phyloP scores from a whole-genome alignment of 345 rosid genomes.

The Limnanthes douglasii region DNA sequence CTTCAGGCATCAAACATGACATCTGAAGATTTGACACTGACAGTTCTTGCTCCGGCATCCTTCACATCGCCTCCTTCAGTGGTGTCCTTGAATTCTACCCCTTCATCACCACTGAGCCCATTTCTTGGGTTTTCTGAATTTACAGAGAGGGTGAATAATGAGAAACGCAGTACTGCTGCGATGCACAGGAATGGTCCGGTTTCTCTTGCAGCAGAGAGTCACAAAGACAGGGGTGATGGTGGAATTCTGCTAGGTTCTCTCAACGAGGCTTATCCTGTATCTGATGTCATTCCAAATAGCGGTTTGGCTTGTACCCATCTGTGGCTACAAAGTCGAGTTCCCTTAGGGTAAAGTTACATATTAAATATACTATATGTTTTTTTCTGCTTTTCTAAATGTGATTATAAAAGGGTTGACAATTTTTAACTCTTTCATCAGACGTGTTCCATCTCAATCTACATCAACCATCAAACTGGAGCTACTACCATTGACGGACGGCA shows the following conservation, averaged over 20 bases:
- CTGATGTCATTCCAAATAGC: constrained; percentile 52
- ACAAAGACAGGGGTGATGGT: constrained; percentile 19
- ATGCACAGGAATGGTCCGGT: too few species aligned
- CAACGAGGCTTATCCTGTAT: constrained; percentile 23
- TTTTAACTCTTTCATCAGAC: constrained; percentile 32
- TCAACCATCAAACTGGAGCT: constrained; percentile 86
- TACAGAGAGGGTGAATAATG: constrained; percentile 30
- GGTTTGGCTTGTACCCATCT: constrained; percentile 75
- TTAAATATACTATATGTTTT: constrained; percentile 10
- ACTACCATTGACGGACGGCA: constrained; percentile 97
- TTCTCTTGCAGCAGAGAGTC: constrained; percentile 12
- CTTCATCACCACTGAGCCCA: constrained; percentile 47
- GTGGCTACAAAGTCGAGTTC: constrained; percentile 98
- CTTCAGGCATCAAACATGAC: constrained; percentile 95
- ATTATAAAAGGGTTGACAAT: constrained; percentile 5
- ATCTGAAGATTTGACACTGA: constrained; percentile 75
- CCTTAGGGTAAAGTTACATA: constrained; percentile 50
- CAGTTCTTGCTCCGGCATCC: constrained; percentile 89
- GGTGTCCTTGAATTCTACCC: constrained; percentile 68
- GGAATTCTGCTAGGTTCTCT: constrained; percentile 21
- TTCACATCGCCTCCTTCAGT: constrained; percentile 77
- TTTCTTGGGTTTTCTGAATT: constrained; percentile 48
- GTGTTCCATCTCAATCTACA: constrained; percentile 79
- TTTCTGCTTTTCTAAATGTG: constrained; percentile 6
- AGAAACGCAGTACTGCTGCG: constrained; percentile 16